Evolutionary conservation across 192 early-diverging fungal species (phyloP).

Genomic region (Coemansia sp.): DNA sequence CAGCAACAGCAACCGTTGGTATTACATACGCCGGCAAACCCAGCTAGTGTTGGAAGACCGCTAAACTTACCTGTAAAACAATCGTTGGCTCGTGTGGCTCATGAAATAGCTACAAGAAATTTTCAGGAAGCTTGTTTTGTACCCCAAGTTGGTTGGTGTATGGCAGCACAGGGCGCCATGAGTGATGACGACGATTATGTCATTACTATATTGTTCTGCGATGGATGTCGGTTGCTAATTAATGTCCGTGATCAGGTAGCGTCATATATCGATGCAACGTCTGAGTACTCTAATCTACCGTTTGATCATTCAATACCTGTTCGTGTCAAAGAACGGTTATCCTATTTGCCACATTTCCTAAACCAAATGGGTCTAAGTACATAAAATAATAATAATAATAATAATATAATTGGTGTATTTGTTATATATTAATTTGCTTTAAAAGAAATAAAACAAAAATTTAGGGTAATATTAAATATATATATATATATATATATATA

Average conservation of each 20-base stretch:
- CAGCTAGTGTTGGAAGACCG: background rate
- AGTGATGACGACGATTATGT: conserved; percentile 19
- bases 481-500: background rate
- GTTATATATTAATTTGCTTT: background rate
- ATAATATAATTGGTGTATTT: too few species aligned
- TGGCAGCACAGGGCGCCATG: conserved; percentile 20
- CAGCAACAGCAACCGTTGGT: conserved; percentile 10
- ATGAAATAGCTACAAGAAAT: background rate
- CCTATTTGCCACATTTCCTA: conserved; percentile 38
- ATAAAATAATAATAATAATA: background rate
- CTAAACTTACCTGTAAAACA: background rate
- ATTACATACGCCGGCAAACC: conserved; percentile 19
- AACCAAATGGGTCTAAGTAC: conserved; percentile 25
- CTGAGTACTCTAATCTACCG: conserved; percentile 29
- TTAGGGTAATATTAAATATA: background rate
- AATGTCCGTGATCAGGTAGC: conserved; percentile 22
- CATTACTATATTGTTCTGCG: conserved; percentile 42
- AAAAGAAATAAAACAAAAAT: background rate
- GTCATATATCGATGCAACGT: conserved; percentile 16
- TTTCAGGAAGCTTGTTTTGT: conserved; percentile 41
- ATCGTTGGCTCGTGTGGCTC: conserved; percentile 8
- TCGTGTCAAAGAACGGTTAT: conserved; percentile 35
- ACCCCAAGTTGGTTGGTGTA: conserved; percentile 52
- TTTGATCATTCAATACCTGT: conserved; percentile 34
- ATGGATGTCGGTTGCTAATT: conserved; percentile 49